A percentile compares a stretch with the other conserved stretches of the same genome.
Conservation (phyloP, 176 grass and related monocot species). For the Carex kokanica region DNA sequence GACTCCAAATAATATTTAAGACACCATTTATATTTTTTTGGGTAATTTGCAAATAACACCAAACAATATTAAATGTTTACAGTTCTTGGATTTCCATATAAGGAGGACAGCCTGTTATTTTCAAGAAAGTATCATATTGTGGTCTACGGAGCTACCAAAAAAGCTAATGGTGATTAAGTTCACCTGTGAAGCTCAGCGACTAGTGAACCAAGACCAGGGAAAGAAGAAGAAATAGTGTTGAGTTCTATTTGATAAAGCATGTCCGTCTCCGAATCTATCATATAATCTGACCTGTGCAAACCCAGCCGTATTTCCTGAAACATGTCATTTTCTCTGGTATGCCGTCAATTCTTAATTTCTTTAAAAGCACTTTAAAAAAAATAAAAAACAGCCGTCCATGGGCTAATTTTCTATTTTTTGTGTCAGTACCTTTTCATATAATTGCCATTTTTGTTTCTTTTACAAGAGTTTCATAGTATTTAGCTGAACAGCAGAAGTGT, state of each 20-base stretch:
- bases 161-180: conserved; percentile 22
- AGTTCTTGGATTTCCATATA: neutral
- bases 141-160: conserved; percentile 11
- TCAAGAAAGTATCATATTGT: neutral
- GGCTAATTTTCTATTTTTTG: neutral
- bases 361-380: neutral
- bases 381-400: neutral
- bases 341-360: neutral
- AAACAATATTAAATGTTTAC: neutral
- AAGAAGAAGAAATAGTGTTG: conserved; percentile 91
- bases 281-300: conserved; percentile 97
- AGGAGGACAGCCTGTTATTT: neutral
- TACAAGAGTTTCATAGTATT: neutral
- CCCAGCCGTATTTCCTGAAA: conserved; percentile 89
- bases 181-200: conserved; percentile 91
- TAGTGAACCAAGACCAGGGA: conserved; percentile 80
- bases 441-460: conserved; percentile 8
- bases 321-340: conserved; percentile 11
- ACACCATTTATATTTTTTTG: neutral
- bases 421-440: neutral
- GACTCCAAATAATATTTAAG: neutral
- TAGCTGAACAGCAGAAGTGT: neutral
- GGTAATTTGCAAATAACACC: neutral
- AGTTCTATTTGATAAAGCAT: conserved; percentile 92
- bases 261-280: conserved; percentile 89